phyloP scores from a whole-genome alignment of 768 basidiomycete species.

The Kwoniella europaea region DNA sequence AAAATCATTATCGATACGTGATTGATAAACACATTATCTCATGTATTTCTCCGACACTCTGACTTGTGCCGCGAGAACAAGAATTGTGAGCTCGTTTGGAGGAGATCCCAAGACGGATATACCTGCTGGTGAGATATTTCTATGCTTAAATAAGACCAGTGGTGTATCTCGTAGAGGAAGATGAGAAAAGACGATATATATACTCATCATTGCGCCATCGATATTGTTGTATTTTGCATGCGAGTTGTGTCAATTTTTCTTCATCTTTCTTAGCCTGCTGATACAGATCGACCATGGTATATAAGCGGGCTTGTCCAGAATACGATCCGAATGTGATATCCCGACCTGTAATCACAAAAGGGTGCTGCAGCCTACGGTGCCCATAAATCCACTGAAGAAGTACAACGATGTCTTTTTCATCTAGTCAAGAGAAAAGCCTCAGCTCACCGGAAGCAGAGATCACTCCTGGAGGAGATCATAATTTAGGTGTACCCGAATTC shows the following conservation, averaged over 20 bases:
- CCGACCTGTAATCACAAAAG: no score
- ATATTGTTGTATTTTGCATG: neutral
- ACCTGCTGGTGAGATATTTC: no score
- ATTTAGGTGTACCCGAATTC: conserved; percentile 8
- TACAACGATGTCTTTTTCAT: neutral
- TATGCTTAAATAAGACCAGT: neutral
- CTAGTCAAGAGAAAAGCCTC: neutral
- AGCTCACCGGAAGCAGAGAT: neutral
- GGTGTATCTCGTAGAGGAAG: no score
- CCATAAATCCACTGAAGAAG: neutral
- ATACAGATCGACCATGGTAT: no score
- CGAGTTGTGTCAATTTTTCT: neutral
- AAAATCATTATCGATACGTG: neutral
- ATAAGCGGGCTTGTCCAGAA: no score
- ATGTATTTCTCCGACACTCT: neutral
- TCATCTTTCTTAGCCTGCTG: neutral
- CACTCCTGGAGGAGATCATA: neutral
- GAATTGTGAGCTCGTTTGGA: no score
- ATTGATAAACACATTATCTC: neutral
- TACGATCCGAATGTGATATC: no score
- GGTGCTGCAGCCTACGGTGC: no score
- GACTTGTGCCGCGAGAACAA: neutral
- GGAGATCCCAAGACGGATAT: no score
- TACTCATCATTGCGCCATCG: neutral
- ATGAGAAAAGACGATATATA: neutral